Evolutionary conservation across 306 rosid genomes (phyloP), one percentile per base, ranked within the genome.

Genomic region (Casuarina equisetifolia): DNA sequence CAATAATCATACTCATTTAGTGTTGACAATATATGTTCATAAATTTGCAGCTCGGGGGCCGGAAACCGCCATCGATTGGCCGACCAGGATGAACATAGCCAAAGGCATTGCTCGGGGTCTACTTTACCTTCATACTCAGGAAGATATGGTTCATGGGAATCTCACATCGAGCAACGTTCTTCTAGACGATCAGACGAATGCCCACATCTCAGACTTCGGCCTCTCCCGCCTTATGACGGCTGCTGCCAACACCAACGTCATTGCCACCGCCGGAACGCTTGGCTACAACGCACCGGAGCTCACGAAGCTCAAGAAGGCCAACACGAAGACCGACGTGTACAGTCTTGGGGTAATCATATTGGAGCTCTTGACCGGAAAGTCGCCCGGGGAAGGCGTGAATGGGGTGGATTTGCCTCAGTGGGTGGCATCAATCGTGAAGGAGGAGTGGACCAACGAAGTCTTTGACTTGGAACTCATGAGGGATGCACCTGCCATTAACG

Each of bases 261-360:
- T 93, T 25, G 98, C 97, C 7, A 91, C 98, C 0, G 97, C 98
- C 45, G 98, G 98, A 54, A 82, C 87, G n/a, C 88, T 87, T 1
- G 98, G 98, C 5, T 93, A 93, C 76, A 91, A 87, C 42, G 93
- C 98, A 19, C 98, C 98, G 3, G 98, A 93, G 88, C 90, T 93
- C 42, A 78, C 98, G 40, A 93, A 88, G 86, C 81, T 88, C 19
- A 93, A 91, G 92, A 93, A 91, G 67, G 66, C 83, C 1, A 86
- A 74, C 72, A 69, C 80, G 1, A 86, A 88, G 79, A 88, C 92
- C 5, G 92, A 93, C 63, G 79, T 85, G 6, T 93, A 93, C 82
- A 89, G 93, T 79, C 89, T 93, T 54, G 98, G 98, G 11, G 97
- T 91, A 8, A 90, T 93, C 75, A 90, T 89, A 38, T 55, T 93